Percentiles rank a stretch among this genome's conserved stretches.
phyloP scores from a whole-genome alignment of 495 filamentous ascomycete species.

The Parathielavia hyrcaniae region DNA sequence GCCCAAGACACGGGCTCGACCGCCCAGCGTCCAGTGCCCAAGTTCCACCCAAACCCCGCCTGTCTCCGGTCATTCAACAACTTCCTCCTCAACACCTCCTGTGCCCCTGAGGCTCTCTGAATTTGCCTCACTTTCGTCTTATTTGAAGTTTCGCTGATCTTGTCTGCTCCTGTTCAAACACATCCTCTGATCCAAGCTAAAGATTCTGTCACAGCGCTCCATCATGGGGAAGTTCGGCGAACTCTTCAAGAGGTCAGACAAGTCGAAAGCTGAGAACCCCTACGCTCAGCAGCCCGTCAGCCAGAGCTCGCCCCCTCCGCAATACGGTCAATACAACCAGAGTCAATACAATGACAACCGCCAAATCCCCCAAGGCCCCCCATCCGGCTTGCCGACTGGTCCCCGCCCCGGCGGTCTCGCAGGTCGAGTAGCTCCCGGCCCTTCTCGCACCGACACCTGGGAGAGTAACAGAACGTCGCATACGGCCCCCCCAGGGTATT shows the following conservation, averaged over 20 bases:
- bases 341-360: constrained; percentile 13
- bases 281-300: constrained; percentile 67
- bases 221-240: constrained; percentile 59
- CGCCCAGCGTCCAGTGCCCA: constrained; percentile 5
- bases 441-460: background rate
- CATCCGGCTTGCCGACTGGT: constrained; percentile 16
- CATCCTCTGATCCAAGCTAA: background rate
- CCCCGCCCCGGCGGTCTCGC: constrained; percentile 25
- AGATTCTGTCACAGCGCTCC: constrained; percentile 14
- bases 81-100: constrained; percentile 6
- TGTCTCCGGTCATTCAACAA: constrained; percentile 1
- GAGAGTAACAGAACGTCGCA: background rate
- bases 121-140: background rate
- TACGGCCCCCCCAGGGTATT: background rate
- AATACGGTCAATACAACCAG: constrained; percentile 4
- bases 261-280: constrained; percentile 59
- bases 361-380: background rate
- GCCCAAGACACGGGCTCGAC: constrained; percentile 23
- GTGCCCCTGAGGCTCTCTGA: constrained; percentile 5
- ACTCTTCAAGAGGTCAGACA: constrained; percentile 53
- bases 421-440: constrained; percentile 10
- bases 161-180: background rate
- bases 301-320: constrained; percentile 36
- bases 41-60: constrained; percentile 22
- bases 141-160: background rate